A percentile compares a stretch with the other conserved stretches of the same genome.
phyloP scores from a whole-genome alignment of 2,329 filamentous ascomycete genomes.

The Chlorencoelia australis region DNA sequence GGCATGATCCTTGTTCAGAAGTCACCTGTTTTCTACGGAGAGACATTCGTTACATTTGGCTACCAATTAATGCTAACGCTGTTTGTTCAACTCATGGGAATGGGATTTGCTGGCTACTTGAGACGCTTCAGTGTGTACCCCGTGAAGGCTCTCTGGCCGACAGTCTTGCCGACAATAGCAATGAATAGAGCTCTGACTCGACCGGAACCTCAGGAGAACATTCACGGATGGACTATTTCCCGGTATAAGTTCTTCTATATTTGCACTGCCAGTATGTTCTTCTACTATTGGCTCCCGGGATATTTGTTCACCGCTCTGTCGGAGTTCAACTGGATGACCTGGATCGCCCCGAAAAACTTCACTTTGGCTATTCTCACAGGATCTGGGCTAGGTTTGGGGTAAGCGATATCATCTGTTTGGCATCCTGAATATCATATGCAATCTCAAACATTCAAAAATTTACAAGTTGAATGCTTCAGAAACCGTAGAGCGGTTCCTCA shows the following conservation, averaged over 20 bases:
- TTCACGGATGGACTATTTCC: too few relatives aligned
- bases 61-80: conserved; percentile 43
- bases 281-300: conserved; percentile 42
- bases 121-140: conserved; percentile 42
- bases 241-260: conserved; percentile 37
- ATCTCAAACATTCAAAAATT: too few relatives aligned
- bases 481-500: too few relatives aligned
- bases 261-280: conserved; percentile 36
- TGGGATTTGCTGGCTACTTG: conserved; percentile 41
- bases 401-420: too few relatives aligned
- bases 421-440: too few relatives aligned
- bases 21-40: conserved; percentile 40
- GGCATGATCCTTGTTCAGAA: conserved; percentile 42
- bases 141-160: conserved; percentile 41
- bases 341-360: conserved; percentile 37
- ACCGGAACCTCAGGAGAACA: conserved; percentile 26
- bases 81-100: conserved; percentile 44
- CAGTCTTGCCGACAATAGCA: conserved; percentile 36
- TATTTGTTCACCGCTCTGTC: conserved; percentile 36
- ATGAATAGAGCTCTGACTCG: conserved; percentile 38
- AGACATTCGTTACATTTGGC: conserved; percentile 35
- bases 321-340: conserved; percentile 42
- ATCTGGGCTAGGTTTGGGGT: too few relatives aligned
- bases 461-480: too few relatives aligned
- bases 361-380: conserved; percentile 29